Conservation (phyloP, 2,329 filamentous ascomycete species). For the Colletotrichum eremochloae region DNA sequence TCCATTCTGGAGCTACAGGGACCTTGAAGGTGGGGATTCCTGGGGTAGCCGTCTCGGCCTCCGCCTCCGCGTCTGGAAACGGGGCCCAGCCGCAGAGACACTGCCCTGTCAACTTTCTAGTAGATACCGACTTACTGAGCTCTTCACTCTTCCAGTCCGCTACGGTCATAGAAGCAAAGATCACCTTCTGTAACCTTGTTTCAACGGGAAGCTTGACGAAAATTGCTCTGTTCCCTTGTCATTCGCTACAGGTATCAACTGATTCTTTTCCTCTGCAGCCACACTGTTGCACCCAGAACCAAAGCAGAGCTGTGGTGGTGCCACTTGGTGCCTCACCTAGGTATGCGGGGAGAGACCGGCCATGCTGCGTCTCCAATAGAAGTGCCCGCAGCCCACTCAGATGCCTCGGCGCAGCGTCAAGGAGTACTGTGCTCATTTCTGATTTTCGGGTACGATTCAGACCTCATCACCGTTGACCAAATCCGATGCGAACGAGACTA, state of each 20-base stretch:
- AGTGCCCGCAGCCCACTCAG: slow-evolving; percentile 15
- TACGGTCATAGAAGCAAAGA: background rate
- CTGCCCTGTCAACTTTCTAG: background rate
- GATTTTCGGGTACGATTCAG: slow-evolving; percentile 8
- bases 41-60: slow-evolving; percentile 40
- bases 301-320: slow-evolving; percentile 17
- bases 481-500: background rate
- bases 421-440: background rate
- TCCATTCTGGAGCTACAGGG: slow-evolving; percentile 39
- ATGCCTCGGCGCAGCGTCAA: slow-evolving; percentile 36
- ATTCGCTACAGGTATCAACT: background rate
- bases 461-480: background rate
- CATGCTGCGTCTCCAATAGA: slow-evolving; percentile 28
- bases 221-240: background rate
- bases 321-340: slow-evolving; percentile 18
- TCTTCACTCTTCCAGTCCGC: background rate
- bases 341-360: slow-evolving; percentile 21
- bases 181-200: too few relatives aligned
- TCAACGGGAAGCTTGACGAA: background rate
- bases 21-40: slow-evolving; percentile 38
- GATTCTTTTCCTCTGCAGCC: background rate
- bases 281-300: background rate
- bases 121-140: background rate
- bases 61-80: slow-evolving; percentile 35
- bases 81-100: slow-evolving; percentile 11